These are phyloP conservation scores for Debaryomyces sp. DNA, from an alignment of 1,139 yeast species.

Conservation along the genomic window DNA sequence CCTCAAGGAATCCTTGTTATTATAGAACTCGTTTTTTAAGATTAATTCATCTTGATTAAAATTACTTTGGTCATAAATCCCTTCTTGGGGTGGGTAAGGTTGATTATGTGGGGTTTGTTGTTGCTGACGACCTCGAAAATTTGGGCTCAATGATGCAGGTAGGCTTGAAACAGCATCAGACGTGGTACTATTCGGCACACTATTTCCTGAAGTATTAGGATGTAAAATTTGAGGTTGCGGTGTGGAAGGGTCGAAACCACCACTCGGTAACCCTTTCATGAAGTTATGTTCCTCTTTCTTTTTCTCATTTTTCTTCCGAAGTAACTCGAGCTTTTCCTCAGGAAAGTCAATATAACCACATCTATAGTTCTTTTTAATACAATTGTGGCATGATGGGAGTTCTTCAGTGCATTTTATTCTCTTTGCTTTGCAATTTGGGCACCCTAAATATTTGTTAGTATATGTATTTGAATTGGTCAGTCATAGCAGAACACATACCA, in stretches of 20 bases:
- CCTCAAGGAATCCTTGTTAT: slow-evolving; percentile 21
- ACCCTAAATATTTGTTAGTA: slow-evolving; percentile 23
- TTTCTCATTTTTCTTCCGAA: slow-evolving; percentile 36
- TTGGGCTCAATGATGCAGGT: background rate
- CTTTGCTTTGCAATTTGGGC: slow-evolving; percentile 49
- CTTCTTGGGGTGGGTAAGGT: background rate
- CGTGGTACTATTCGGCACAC: background rate
- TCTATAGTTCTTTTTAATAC: slow-evolving; percentile 38
- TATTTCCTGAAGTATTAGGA: background rate
- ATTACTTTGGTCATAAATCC: background rate
- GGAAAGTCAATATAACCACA: slow-evolving; percentile 51
- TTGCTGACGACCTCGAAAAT: background rate
- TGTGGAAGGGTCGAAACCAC: background rate
- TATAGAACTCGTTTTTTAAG: slow-evolving; percentile 10
- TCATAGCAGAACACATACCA: slow-evolving; percentile 24
- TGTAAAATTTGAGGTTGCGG: background rate
- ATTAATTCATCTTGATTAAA: background rate
- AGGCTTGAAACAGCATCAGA: background rate
- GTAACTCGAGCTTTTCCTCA: slow-evolving; percentile 35
- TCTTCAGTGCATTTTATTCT: slow-evolving; percentile 50
- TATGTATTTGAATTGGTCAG: background rate
- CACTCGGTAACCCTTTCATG: background rate
- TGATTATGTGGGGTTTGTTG: background rate
- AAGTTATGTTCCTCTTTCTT: slow-evolving; percentile 13
- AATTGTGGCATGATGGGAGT: slow-evolving; percentile 44